These are phyloP conservation scores for Dothiorella sarmentorum DNA, from an alignment of 2,329 filamentous ascomycete species.

Conservation along the genomic window DNA sequence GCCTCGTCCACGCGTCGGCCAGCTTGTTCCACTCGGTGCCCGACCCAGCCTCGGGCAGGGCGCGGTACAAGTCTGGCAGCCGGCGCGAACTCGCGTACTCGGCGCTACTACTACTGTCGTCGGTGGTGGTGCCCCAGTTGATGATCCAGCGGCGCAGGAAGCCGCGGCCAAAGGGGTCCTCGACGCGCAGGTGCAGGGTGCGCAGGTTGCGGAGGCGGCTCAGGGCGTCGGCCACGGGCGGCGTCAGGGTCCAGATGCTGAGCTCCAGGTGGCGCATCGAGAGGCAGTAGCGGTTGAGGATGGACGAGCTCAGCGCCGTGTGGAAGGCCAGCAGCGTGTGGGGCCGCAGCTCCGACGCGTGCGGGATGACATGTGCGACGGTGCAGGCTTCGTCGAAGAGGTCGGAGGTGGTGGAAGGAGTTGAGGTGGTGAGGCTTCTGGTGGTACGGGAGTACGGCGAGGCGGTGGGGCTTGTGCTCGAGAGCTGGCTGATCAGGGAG, in stretches of 20 bases:
- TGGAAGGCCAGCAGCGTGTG: conserved; percentile 26
- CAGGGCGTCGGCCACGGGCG: conserved; percentile 27
- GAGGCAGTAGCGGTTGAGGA: conserved; percentile 26
- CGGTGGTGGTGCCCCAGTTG: conserved; percentile 12
- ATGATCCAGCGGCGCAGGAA: conserved; percentile 20
- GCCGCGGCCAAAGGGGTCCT: conserved; percentile 22
- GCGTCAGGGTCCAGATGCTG: conserved; percentile 29
- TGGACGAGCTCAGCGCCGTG: conserved; percentile 26
- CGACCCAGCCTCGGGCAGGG: conserved; percentile 15
- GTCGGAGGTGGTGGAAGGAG: background rate
- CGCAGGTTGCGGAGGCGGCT: conserved; percentile 24
- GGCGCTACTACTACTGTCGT: background rate
- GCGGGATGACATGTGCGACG: conserved; percentile 16
- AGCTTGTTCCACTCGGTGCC: conserved; percentile 17
- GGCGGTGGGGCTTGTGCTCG: conserved; percentile 16
- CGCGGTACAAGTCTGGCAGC: conserved; percentile 23
- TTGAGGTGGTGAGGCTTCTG: conserved; percentile 4
- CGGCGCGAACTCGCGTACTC: background rate
- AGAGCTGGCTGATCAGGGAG: conserved; percentile 68
- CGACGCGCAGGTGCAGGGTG: conserved; percentile 27
- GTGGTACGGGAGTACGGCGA: conserved; percentile 15
- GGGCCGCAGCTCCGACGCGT: conserved; percentile 14
- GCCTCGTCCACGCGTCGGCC: conserved; percentile 17
- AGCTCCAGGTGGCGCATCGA: conserved; percentile 30
- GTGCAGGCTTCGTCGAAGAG: conserved; percentile 9